Evolutionary conservation across 495 filamentous ascomycete species (phyloP), one percentile per base, ranked within the genome.

Genomic region (Oleoguttula mirabilis): DNA sequence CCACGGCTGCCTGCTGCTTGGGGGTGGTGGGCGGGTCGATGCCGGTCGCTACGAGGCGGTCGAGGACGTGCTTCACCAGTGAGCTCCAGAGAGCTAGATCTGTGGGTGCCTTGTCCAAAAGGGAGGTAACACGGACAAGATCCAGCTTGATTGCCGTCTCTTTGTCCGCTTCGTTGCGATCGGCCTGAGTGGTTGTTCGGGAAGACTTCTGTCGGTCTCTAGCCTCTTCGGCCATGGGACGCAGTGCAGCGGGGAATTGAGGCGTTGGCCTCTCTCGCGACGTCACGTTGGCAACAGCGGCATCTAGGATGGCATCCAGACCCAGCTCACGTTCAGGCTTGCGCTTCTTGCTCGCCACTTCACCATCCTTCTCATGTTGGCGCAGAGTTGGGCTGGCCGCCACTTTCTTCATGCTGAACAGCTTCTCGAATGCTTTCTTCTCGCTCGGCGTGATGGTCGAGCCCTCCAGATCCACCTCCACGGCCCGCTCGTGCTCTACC

Each of bases 61-160:
- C 30, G 22, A 66, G 57, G 15, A 92, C 77, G 38, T 82, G 74
- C 2, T 66, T 59, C 43, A 82, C 71, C 47, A 90, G 68, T 0
- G 84, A 61, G 3, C 72, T 61, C 86, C 84, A 92, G 7, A 92
- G 55, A 20, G 75, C 73, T 14, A 71, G 59, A 44, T 90, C 85
- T 0, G 75, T 76, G 35, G 63, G 57, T 7, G 74, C 73, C 1
- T 41, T 45, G 11, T 55, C 50, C 49, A 84, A 64, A 43, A 68
- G 50, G 11, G 39, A 38, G 47, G 70, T 67, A 11, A 82, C 64
- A 16, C 56, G 34, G 12, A 33, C 22, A 11, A 49, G 27, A 43
- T 60, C 56, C 10, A 19, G 11, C 22, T 48, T 32, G 1, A 42
- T 32, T 10, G 19, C 19, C n/a, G 11, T 16, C 7, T 36, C 30